A percentile compares a stretch with the other conserved stretches of the same genome.
These are phyloP conservation scores for Peronospora destructor DNA, from an alignment of 352 stramenopile species.

Conservation along the genomic window DNA sequence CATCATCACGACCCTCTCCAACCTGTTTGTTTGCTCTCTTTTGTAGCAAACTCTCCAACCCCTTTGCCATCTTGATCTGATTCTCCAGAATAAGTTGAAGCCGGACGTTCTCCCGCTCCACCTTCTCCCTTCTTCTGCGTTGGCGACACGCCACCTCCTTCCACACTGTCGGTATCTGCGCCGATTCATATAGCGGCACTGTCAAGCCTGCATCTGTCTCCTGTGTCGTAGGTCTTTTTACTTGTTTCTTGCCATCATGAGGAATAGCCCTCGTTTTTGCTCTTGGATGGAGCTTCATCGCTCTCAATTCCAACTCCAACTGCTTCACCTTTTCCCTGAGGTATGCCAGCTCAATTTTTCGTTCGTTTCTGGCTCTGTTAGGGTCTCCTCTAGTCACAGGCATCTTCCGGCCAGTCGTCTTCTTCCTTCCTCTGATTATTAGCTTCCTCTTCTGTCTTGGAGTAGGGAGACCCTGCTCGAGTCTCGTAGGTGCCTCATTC, in stretches of 20 bases:
- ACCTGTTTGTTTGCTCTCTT: constrained; percentile 32
- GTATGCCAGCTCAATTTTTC: constrained; percentile 65
- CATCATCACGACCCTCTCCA: neutral
- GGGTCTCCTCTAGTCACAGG: constrained; percentile 33
- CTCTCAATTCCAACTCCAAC: constrained; percentile 52
- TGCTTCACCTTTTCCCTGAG: constrained; percentile 59
- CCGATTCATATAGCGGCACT: constrained; percentile 18
- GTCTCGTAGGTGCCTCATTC: constrained; percentile 7
- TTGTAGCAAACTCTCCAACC: constrained; percentile 27
- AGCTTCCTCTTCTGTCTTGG: constrained; percentile 11
- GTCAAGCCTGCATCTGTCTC: neutral
- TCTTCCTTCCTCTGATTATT: constrained; percentile 20
- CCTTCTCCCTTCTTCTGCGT: constrained; percentile 32
- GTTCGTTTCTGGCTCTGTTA: constrained; percentile 29
- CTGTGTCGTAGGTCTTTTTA: neutral
- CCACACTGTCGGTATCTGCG: constrained; percentile 25
- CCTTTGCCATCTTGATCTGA: constrained; percentile 30
- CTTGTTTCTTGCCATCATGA: constrained; percentile 6
- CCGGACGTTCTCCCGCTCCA: constrained; percentile 42
- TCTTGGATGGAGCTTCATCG: constrained; percentile 29
- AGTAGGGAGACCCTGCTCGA: constrained; percentile 14
- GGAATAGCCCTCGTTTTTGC: constrained; percentile 30
- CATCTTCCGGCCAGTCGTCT: constrained; percentile 36
- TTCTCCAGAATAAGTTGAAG: constrained; percentile 47
- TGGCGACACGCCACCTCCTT: constrained; percentile 35